Conservation (phyloP, 768 basidiomycete species). For the Fistulinella prunicolor region DNA sequence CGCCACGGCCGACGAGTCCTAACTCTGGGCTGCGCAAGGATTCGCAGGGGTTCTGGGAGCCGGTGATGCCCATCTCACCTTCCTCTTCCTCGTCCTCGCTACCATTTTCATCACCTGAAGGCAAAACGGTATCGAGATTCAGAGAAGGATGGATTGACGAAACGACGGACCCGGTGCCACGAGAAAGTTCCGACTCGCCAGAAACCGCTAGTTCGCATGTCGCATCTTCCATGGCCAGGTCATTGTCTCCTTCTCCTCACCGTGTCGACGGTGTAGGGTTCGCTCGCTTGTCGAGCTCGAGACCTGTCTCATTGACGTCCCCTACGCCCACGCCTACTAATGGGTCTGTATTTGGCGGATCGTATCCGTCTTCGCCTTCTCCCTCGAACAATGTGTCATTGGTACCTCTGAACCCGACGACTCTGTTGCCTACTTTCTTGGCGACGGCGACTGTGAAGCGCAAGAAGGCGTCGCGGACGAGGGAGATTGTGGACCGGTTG, state of each 20-base stretch:
- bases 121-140: conserved; percentile 1
- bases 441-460: conserved; percentile 17
- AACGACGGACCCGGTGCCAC: background rate
- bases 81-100: conserved; percentile 17
- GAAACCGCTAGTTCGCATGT: background rate
- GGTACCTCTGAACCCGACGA: conserved; percentile 8
- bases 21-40: conserved; percentile 18
- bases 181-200: background rate
- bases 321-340: conserved; percentile 9
- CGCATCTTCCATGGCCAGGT: conserved; percentile 12
- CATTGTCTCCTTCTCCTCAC: conserved; percentile 13
- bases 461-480: conserved; percentile 27
- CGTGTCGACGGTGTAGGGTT: conserved; percentile 4
- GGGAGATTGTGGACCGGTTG: conserved; percentile 30
- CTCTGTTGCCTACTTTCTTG: conserved; percentile 25
- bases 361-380: conserved; percentile 10
- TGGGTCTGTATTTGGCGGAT: conserved; percentile 4
- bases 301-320: conserved; percentile 5
- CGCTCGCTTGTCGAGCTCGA: conserved; percentile 11
- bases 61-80: conserved; percentile 14
- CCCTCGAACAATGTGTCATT: background rate
- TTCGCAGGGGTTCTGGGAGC: conserved; percentile 30
- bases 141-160: conserved; percentile 10
- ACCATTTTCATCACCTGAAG: conserved; percentile 14
- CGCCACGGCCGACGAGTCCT: conserved; percentile 9